A percentile compares a stretch with the other conserved stretches of the same genome.
Conservation (phyloP, 1,284 basidiomycete genomes). For the Puccinia hordei region DNA sequence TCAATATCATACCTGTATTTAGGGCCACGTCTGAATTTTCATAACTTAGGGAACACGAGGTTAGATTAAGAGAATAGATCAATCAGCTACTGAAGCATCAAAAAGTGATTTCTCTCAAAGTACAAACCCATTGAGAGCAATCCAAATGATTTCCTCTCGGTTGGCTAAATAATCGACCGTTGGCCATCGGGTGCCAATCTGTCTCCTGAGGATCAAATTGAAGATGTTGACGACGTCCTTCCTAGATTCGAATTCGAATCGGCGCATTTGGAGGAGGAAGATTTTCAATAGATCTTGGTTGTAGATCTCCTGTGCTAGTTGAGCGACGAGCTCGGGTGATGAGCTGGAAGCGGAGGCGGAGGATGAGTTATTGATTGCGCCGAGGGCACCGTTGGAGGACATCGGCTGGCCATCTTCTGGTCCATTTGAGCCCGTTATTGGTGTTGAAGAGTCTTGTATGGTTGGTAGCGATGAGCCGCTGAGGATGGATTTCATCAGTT, state of each 20-base stretch:
- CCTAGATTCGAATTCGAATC: conserved; percentile 86
- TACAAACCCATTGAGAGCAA: conserved; percentile 72
- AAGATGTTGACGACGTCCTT: conserved; percentile 98
- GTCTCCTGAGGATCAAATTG: conserved; percentile 88
- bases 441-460: conserved; percentile 23
- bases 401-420: conserved; percentile 8
- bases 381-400: not conserved
- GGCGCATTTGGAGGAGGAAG: conserved; percentile 76
- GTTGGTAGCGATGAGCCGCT: conserved; percentile 35
- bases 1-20: conserved; percentile 96
- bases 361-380: conserved; percentile 45
- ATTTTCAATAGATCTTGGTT: conserved; percentile 80
- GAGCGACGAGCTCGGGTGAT: conserved; percentile 72
- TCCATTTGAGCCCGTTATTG: conserved; percentile 21
- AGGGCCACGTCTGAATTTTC: conserved; percentile 91
- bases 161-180: conserved; percentile 90
- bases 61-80: not conserved
- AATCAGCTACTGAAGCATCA: not conserved
- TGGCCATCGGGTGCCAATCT: conserved; percentile 88
- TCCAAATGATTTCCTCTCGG: conserved; percentile 85
- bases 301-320: conserved; percentile 94
- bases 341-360: conserved; percentile 23
- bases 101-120: not conserved
- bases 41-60: conserved; percentile 64
- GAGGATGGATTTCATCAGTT: conserved; percentile 46